These are phyloP conservation scores for Kokia cookei DNA, from an alignment of 441 rosid genomes.

Conservation along the genomic window DNA sequence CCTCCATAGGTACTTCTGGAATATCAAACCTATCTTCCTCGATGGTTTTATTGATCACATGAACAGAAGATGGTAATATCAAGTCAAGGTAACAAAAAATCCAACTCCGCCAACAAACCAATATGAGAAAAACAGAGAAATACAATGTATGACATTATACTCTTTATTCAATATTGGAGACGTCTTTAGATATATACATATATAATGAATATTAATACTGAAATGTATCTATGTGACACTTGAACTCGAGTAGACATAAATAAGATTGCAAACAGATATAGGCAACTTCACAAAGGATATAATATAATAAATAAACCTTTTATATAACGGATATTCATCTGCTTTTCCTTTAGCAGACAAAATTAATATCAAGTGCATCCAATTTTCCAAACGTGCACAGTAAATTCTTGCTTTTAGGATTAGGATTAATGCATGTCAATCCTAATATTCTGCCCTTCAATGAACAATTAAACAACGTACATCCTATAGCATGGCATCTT, in stretches of 20 bases:
- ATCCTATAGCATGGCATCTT: background rate
- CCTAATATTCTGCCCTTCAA: background rate
- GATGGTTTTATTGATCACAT: conserved; percentile 55
- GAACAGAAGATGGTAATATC: conserved; percentile 42
- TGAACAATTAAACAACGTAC: background rate
- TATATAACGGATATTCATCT: background rate
- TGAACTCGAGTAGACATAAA: background rate
- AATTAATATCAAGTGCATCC: background rate
- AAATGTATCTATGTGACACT: background rate
- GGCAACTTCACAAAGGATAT: background rate
- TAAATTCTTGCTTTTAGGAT: background rate
- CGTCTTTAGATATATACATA: background rate
- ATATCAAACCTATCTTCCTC: conserved; percentile 86
- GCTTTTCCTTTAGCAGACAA: background rate
- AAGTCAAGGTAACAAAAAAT: conserved; percentile 44
- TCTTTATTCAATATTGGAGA: background rate
- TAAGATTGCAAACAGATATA: background rate
- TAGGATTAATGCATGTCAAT: background rate
- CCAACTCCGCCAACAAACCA: background rate
- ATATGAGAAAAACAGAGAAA: background rate
- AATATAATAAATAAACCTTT: background rate
- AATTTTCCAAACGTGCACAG: background rate
- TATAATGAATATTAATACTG: background rate
- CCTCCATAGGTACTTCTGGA: conserved; percentile 94
- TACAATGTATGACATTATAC: background rate